Percentiles rank a stretch among this genome's conserved stretches.
phyloP scores from a whole-genome alignment of 352 stramenopile species.

The Globisporangium barbulae region DNA sequence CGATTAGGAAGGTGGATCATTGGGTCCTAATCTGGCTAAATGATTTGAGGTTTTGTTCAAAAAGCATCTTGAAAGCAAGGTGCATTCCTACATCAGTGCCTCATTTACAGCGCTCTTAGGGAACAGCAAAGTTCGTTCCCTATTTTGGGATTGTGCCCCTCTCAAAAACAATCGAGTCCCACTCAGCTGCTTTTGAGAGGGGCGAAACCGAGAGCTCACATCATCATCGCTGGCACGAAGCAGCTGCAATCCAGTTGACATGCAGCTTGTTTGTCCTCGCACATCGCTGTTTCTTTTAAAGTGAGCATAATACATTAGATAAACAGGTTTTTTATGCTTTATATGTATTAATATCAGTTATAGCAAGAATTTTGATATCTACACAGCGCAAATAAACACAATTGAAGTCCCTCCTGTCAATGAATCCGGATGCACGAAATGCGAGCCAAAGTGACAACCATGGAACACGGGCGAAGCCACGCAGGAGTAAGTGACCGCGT shows the following conservation, averaged over 20 bases:
- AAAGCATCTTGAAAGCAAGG: neutral
- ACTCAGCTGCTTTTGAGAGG: too few species aligned
- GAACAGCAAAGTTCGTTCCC: too few species aligned
- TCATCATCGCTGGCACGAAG: slow-evolving; percentile 2
- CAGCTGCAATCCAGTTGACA: slow-evolving; percentile 3
- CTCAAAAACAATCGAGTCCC: too few species aligned
- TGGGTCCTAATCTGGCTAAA: neutral
- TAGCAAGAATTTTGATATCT: neutral
- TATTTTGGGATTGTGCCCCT: too few species aligned
- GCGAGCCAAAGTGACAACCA: neutral
- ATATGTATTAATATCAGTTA: neutral
- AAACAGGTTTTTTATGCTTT: neutral
- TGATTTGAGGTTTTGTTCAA: neutral
- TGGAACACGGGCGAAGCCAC: slow-evolving; percentile 11
- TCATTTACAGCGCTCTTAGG: neutral
- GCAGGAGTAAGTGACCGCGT: neutral
- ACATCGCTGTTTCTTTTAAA: too few species aligned
- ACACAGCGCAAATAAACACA: neutral
- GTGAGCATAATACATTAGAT: neutral
- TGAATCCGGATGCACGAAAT: neutral
- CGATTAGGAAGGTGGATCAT: neutral
- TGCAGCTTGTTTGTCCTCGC: neutral
- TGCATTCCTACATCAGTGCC: neutral
- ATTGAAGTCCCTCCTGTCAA: neutral
- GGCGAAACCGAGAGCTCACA: neutral